phyloP scores from a whole-genome alignment of 2,329 filamentous ascomycete genomes.

The Amauroascus niger region DNA sequence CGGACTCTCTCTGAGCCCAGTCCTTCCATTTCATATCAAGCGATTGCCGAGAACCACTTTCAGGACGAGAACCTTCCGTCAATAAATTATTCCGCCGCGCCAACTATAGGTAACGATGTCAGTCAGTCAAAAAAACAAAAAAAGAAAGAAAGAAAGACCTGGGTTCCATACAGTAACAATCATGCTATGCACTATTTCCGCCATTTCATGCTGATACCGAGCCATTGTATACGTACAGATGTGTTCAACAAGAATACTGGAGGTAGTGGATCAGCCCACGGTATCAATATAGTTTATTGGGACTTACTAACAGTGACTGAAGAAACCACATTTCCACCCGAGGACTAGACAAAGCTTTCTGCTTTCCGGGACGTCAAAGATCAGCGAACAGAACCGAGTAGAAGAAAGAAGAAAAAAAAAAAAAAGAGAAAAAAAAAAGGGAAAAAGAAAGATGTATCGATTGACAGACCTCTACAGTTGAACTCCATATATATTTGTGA shows the following conservation, averaged over 20 bases:
- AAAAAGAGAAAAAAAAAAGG: too few relatives aligned
- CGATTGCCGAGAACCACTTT: constrained; percentile 15
- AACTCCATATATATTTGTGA: constrained; percentile 16
- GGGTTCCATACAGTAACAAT: constrained; percentile 19
- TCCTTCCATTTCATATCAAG: constrained; percentile 20
- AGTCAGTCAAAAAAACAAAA: too few relatives aligned
- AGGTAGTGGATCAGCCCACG: background rate
- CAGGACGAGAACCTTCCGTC: constrained; percentile 14
- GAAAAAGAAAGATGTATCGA: background rate
- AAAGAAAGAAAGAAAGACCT: background rate
- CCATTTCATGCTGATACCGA: constrained; percentile 20
- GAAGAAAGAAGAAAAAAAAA: too few relatives aligned
- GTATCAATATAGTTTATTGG: background rate
- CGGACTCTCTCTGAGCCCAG: constrained; percentile 20
- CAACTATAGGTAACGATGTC: too few relatives aligned
- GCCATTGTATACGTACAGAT: constrained; percentile 19
- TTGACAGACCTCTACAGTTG: constrained; percentile 15
- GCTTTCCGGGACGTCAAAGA: background rate
- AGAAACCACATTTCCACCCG: constrained; percentile 20
- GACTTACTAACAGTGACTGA: constrained; percentile 16
- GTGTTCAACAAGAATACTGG: constrained; percentile 19
- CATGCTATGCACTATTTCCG: constrained; percentile 20
- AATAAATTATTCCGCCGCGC: constrained; percentile 20
- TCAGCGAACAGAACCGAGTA: background rate
- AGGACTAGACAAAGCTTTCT: constrained; percentile 17